Evolutionary conservation across 2,329 filamentous ascomycete genomes (phyloP).

Genomic region (Aspergillus sp.): DNA sequence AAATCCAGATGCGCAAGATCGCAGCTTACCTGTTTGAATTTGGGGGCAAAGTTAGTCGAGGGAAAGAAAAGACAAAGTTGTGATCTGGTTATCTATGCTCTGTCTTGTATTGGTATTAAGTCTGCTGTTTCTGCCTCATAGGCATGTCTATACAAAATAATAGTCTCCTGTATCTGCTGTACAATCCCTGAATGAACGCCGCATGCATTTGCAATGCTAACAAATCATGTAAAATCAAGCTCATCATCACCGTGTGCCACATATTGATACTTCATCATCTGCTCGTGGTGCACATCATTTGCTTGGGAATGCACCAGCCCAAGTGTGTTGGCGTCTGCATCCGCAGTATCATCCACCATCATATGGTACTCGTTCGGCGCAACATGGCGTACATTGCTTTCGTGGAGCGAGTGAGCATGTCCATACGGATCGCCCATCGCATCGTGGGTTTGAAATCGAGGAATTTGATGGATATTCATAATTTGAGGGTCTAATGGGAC

Average conservation of each 20-base stretch:
- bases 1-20: slow-evolving; percentile 67
- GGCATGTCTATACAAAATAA: not conserved
- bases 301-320: slow-evolving; percentile 39
- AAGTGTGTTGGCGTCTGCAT: slow-evolving; percentile 33
- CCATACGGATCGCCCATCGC: slow-evolving; percentile 36
- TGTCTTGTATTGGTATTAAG: not conserved
- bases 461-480: slow-evolving; percentile 52
- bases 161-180: not conserved
- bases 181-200: not conserved
- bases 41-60: slow-evolving; percentile 7
- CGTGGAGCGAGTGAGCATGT: slow-evolving; percentile 31
- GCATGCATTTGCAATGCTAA: not conserved
- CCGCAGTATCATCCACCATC: slow-evolving; percentile 43
- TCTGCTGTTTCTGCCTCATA: not conserved
- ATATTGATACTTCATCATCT: slow-evolving; percentile 42
- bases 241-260: slow-evolving; percentile 39
- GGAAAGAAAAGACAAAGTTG: slow-evolving; percentile 4
- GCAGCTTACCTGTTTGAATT: slow-evolving; percentile 60
- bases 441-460: slow-evolving; percentile 41
- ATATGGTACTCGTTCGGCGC: slow-evolving; percentile 41
- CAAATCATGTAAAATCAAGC: slow-evolving; percentile 20
- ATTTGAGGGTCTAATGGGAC: slow-evolving; percentile 63
- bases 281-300: slow-evolving; percentile 42
- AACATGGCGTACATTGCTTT: slow-evolving; percentile 36
- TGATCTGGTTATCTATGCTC: too few species aligned